phyloP scores from a whole-genome alignment of 345 rosid genomes.

The Gossypium thurberi region DNA sequence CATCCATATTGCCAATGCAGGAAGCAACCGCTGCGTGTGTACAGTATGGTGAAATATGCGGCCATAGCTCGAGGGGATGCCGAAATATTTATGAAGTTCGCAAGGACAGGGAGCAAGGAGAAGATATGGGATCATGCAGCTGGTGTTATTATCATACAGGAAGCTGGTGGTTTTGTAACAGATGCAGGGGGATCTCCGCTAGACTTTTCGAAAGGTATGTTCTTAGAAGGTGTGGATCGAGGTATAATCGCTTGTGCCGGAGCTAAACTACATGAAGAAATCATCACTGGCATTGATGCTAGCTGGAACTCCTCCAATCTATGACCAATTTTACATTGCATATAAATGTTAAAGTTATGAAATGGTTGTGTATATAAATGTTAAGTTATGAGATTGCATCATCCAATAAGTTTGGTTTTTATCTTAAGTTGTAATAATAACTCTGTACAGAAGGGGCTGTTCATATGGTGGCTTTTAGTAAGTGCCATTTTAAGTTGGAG shows the following conservation, averaged over 20 bases:
- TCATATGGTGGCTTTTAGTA: neutral
- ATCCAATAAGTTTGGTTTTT: neutral
- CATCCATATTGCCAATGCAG: constrained; percentile 15
- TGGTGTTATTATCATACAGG: constrained; percentile 40
- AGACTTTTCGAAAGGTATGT: constrained; percentile 42
- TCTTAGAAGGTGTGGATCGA: constrained; percentile 44
- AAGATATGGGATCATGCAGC: constrained; percentile 66
- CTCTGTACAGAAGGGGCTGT: neutral
- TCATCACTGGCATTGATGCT: constrained; percentile 43
- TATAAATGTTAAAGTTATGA: neutral
- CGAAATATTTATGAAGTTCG: constrained; percentile 50
- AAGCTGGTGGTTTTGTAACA: constrained; percentile 53
- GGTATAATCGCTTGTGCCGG: constrained; percentile 47
- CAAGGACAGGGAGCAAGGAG: constrained; percentile 49
- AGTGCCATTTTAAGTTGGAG: neutral
- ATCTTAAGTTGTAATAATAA: neutral
- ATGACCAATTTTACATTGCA: constrained; percentile 9
- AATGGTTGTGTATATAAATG: neutral
- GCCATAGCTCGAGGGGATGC: constrained; percentile 56
- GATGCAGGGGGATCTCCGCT: constrained; percentile 44
- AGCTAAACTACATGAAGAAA: constrained; percentile 33
- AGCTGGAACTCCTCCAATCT: constrained; percentile 56
- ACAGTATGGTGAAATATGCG: constrained; percentile 55
- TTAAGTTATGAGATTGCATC: neutral
- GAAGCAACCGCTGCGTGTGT: constrained; percentile 47